Evolutionary conservation across 192 early-diverging fungal genomes (phyloP).

Genomic region (Linnemannia elongata): DNA sequence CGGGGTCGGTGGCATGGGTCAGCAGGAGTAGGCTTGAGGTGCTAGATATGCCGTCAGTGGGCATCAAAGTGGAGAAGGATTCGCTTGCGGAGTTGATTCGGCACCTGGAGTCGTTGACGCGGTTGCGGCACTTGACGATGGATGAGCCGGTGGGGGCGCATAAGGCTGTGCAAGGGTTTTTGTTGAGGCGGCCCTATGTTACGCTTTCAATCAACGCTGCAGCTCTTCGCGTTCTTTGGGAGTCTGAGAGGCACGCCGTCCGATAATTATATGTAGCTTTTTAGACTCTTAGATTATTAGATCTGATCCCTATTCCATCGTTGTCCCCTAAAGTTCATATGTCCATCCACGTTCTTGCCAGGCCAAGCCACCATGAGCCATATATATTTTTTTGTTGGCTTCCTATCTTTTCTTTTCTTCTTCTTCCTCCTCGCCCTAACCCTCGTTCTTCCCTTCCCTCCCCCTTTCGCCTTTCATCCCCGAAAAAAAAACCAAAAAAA

Average conservation of each 20-base stretch:
- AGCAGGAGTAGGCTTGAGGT: conserved; percentile 19
- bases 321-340: no score
- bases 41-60: conserved; percentile 34
- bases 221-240: not conserved
- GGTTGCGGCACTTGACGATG: conserved; percentile 16
- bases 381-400: not conserved
- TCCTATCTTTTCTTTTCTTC: not conserved
- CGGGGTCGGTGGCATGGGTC: conserved; percentile 8
- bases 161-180: not conserved
- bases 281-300: no score
- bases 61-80: conserved; percentile 19
- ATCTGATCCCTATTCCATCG: no score
- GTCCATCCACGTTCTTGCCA: not conserved
- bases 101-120: conserved; percentile 16
- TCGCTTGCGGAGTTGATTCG: conserved; percentile 5
- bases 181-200: not conserved
- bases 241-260: not conserved
- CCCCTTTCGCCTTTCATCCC: conserved; percentile 13
- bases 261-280: no score
- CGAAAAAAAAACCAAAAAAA: not conserved
- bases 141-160: conserved; percentile 28
- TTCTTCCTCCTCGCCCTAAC: conserved; percentile 10
- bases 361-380: conserved; percentile 1
- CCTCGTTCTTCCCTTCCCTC: not conserved
- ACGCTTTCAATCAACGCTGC: conserved; percentile 2